A percentile compares a stretch with the other conserved stretches of the same genome.
phyloP scores from a whole-genome alignment of 768 basidiomycete species.

The Xerocomellus amylosporus region DNA sequence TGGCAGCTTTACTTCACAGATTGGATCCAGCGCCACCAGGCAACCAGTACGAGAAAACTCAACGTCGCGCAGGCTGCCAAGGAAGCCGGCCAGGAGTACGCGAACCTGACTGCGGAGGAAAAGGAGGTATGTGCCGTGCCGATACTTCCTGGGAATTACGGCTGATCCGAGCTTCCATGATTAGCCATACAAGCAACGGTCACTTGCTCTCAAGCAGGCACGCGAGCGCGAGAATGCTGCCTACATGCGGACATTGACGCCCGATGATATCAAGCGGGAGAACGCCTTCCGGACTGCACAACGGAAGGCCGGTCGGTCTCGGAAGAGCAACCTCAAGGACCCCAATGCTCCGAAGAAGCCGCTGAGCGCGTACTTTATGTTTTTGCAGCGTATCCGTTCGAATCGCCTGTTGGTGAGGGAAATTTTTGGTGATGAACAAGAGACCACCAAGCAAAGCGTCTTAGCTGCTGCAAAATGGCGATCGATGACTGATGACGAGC shows the following conservation, averaged over 20 bases:
- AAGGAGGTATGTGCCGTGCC: slow-evolving; percentile 63
- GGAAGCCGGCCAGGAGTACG: slow-evolving; percentile 90
- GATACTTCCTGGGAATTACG: slow-evolving; percentile 24
- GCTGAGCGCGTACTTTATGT: slow-evolving; percentile 92
- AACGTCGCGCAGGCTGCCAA: slow-evolving; percentile 96
- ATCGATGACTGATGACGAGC: slow-evolving; percentile 88
- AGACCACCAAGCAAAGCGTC: slow-evolving; percentile 93
- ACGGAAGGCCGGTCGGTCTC: slow-evolving; percentile 88
- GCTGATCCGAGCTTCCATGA: slow-evolving; percentile 21
- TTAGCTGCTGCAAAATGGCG: slow-evolving; percentile 92
- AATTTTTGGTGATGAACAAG: slow-evolving; percentile 86
- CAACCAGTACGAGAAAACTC: slow-evolving; percentile 75
- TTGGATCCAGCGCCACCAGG: slow-evolving; percentile 87
- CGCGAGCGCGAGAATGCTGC: slow-evolving; percentile 78
- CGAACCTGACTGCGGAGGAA: slow-evolving; percentile 69
- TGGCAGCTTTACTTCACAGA: slow-evolving; percentile 98
- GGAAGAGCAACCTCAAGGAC: slow-evolving; percentile 94
- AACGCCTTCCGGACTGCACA: slow-evolving; percentile 89
- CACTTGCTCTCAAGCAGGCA: slow-evolving; percentile 79
- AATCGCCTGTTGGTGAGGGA: slow-evolving; percentile 69
- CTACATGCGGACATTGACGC: slow-evolving; percentile 86
- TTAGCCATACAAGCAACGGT: slow-evolving; percentile 83
- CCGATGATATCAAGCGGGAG: slow-evolving; percentile 93
- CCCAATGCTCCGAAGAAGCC: slow-evolving; percentile 97
- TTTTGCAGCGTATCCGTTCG: slow-evolving; percentile 85